Percentiles rank a stretch among this genome's conserved stretches.
Conservation (phyloP, 2,329 filamentous ascomycete genomes). For the Aureobasidium namibiae region DNA sequence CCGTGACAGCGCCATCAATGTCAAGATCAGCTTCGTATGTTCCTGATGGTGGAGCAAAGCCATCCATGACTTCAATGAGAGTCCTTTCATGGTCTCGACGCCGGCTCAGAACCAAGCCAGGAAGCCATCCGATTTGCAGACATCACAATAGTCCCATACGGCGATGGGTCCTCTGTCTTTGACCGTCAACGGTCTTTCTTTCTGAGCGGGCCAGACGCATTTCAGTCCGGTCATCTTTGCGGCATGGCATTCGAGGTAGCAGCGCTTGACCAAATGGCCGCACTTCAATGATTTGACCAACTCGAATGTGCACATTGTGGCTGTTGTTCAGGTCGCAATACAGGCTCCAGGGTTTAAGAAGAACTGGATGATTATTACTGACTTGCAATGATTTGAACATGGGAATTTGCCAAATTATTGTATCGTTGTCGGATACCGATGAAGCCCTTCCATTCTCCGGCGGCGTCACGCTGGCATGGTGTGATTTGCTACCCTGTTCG, state of each 20-base stretch:
- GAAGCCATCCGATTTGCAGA: slow-evolving; percentile 4
- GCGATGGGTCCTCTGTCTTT: slow-evolving; percentile 1
- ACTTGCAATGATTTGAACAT: too few relatives aligned
- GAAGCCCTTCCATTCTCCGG: background rate
- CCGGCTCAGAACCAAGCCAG: background rate
- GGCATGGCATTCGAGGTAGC: slow-evolving; percentile 1
- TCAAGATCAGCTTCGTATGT: background rate
- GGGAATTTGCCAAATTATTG: background rate
- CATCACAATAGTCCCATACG: background rate
- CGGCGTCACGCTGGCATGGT: slow-evolving; percentile 1
- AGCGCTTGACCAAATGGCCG: background rate
- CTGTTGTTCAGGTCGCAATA: background rate
- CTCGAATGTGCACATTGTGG: slow-evolving; percentile 4
- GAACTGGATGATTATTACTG: background rate
- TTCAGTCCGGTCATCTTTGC: background rate
- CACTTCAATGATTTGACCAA: background rate
- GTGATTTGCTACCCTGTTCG: background rate
- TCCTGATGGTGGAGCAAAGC: background rate
- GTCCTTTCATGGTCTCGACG: too few relatives aligned
- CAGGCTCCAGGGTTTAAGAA: background rate
- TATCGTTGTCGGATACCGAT: background rate
- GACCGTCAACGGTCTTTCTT: slow-evolving; percentile 1
- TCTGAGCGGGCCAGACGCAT: background rate
- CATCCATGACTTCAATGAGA: too few relatives aligned
- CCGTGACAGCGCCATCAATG: background rate